Evolutionary conservation across 345 rosid species (phyloP), one percentile per base, ranked within the genome.

Genomic region (Streptanthus diversifolius): DNA sequence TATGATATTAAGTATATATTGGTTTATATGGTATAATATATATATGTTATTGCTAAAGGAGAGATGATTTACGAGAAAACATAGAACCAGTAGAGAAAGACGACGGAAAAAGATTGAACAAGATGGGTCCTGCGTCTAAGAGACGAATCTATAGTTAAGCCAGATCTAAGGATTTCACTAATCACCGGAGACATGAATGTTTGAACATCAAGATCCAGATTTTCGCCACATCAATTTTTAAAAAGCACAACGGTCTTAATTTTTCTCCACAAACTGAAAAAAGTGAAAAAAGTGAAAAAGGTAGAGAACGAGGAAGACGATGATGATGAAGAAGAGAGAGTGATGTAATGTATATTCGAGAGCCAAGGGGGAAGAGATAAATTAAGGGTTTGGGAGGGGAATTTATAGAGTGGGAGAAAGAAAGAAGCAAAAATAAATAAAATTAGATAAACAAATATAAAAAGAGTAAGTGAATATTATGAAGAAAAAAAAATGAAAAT

Each of bases 81-180:
- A 63, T 95, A 95, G 74, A 95, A 81, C 93, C 96, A 95, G 86
- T 95, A 90, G 32, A 95, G 97, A 82, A 95, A 91, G 22, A 81
- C 95, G 63, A 95, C 97, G 3, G 99, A 95, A 88, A 95, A 91
- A 52, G 97, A 95, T 81, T 95, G 99, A 91, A 95, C 97, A 35
- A 95, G 87, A 87, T 91, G 99, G 81, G 90, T 89, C 82, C 95
- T 83, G 87, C 95, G 95, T 80, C 91, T 70, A 60, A 86, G 81
- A 44, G 90, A 76, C 41, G 96, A 88, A 74, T 84, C 88, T 52
- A 91, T 66, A 64, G 76, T 71, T 64, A 77, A 66, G 10, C 80
- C 80, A 51, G 77, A 77, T 60, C 80, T 72, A 64, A 77, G 77
- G 48, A 59, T 55, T 77, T 77, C 80, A 52, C 73, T 77, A 32